Conservation (phyloP, 768 basidiomycete species). For the Suillus plorans region DNA sequence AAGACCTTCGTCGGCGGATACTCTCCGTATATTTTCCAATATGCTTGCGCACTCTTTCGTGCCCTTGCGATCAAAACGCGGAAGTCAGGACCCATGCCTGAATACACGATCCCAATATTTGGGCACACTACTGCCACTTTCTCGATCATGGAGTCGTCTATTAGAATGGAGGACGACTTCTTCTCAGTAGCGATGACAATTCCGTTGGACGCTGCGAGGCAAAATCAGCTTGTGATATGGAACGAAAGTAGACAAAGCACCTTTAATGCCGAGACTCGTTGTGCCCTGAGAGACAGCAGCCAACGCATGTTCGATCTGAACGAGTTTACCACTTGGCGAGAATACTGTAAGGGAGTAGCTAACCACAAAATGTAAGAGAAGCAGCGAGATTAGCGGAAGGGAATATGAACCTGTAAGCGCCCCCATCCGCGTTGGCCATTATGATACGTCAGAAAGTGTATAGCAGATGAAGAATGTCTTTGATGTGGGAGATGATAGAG, state of each 20-base stretch:
- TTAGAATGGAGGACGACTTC: constrained; percentile 96
- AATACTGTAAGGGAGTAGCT: constrained; percentile 99
- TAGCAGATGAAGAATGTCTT: not conserved
- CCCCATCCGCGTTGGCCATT: constrained; percentile 83
- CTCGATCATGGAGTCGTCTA: constrained; percentile 97
- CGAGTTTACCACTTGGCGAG: constrained; percentile 97
- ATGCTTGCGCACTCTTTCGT: constrained; percentile 96
- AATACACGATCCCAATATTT: constrained; percentile 99
- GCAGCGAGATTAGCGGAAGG: constrained; percentile 17
- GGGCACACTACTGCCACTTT: constrained; percentile 97
- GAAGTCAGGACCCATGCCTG: constrained; percentile 99
- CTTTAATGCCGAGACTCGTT: constrained; percentile 98
- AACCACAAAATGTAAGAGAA: constrained; percentile 19
- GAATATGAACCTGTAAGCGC: constrained; percentile 64
- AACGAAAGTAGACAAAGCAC: constrained; percentile 41
- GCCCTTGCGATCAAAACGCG: constrained; percentile 91
- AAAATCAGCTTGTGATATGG: constrained; percentile 11
- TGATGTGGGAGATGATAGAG: not conserved
- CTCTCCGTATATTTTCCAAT: constrained; percentile 99
- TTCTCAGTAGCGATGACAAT: constrained; percentile 99
- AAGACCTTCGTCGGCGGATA: constrained; percentile 96
- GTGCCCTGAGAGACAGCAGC: constrained; percentile 95
- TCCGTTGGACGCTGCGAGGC: constrained; percentile 85
- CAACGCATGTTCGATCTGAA: constrained; percentile 99
- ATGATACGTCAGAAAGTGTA: constrained; percentile 19